Base-by-base conservation (phyloP, 805 yeast species). In the Saccharomyces kudriavzevii region DNA sequence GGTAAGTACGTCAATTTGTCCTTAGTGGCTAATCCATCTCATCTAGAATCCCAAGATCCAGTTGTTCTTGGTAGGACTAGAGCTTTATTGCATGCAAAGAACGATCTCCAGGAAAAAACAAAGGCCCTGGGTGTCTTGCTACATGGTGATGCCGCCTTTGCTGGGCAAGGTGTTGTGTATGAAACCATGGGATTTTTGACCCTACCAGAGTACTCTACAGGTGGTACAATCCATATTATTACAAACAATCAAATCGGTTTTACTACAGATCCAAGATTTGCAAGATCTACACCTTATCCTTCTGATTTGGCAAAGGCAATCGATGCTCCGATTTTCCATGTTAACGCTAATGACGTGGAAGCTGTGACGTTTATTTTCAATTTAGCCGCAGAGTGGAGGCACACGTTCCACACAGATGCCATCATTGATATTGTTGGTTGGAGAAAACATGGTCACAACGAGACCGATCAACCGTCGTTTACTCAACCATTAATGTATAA, bases 101-200 rank as follows among this genome's bases (percentile, higher is more conserved):
- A 82, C 65, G 98, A 94, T 69, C 82, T 87, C 60, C 90, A 90
- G 58, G 81, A 79, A 47, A 87, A 77, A 77, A 77, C 83, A 64
- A 92, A 90, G 76, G 97, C 98, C 48, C 78, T 94, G 80, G 86
- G 94, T 60, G 87, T 94, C 56, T 78, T 94, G 72, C 79, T 94
- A 73, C 99, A 94, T 72, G 99, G 99, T 80, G 99, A 94, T 74
- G 96, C 99, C 54, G 99, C 99, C 40, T 91, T 94, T 70, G 91
- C 97, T 47, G 99, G 87, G 60, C 99, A 94, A 77, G 99, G 99
- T 84, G 95, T 94, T 54, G 97, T 94, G 55, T 94, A 94, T 75
- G 99, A 94, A 78, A 92, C 99, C 52, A 84, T 92, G 87, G 98
- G 98, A 54, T 87, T 94, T 76, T 81, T 88, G 64, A 82, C 83